These are phyloP conservation scores for Herpetomonas samuelpessoai DNA, from an alignment of 208 protist species.

Conservation along the genomic window DNA sequence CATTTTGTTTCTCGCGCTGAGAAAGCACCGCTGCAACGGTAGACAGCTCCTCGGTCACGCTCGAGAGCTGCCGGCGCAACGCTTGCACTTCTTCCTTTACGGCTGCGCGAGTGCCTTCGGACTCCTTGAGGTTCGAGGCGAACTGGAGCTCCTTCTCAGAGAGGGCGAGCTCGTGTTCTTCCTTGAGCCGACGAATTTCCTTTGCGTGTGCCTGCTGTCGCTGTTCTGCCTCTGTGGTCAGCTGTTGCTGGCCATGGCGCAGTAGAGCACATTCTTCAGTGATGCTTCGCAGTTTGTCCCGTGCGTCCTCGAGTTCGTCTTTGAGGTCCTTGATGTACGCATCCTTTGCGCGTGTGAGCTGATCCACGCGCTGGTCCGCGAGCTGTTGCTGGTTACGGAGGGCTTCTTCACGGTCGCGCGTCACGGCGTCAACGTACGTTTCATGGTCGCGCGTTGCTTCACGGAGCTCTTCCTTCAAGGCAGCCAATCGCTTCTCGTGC, in stretches of 20 bases:
- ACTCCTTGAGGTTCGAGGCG: constrained; percentile 63
- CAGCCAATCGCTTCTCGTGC: constrained; percentile 2
- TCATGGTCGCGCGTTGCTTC: constrained; percentile 50
- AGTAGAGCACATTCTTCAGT: constrained; percentile 51
- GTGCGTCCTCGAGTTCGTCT: constrained; percentile 38
- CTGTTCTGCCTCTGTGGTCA: constrained; percentile 59
- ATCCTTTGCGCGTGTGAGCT: constrained; percentile 49
- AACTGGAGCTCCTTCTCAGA: constrained; percentile 67
- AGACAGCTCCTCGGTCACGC: constrained; percentile 64
- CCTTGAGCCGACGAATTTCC: constrained; percentile 47
- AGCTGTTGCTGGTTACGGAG: constrained; percentile 38
- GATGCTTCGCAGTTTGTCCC: constrained; percentile 40
- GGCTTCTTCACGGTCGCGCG: constrained; percentile 14
- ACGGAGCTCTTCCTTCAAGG: constrained; percentile 34
- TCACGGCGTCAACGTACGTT: constrained; percentile 28
- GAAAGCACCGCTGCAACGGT: constrained; percentile 57
- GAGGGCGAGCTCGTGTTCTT: constrained; percentile 76
- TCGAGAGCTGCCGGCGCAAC: constrained; percentile 60
- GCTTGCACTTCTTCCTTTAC: constrained; percentile 77
- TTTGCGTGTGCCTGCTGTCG: constrained; percentile 37
- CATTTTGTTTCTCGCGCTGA: constrained; percentile 64
- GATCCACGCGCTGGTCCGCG: constrained; percentile 49
- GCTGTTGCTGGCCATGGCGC: constrained; percentile 33
- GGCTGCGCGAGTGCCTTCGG: constrained; percentile 43
- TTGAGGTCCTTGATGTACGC: constrained; percentile 47